Percentiles rank a stretch among this genome's conserved stretches.
Conservation (phyloP, 2,329 filamentous ascomycete species). For the Didymella pomorum region DNA sequence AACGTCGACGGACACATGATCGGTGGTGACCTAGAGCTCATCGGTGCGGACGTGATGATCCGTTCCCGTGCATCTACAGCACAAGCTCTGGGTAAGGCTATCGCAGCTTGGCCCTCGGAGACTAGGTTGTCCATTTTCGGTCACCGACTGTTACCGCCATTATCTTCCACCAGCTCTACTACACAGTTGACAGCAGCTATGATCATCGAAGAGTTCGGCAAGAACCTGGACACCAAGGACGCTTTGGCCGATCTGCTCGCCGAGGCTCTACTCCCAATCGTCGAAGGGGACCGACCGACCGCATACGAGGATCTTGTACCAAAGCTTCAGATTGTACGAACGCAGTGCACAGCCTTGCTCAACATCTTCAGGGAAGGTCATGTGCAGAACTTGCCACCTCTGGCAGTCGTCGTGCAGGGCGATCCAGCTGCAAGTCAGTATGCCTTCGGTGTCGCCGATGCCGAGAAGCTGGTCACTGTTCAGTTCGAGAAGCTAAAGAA, state of each 20-base stretch:
- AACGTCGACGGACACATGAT: conserved; percentile 99
- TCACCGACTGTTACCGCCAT: conserved; percentile 68
- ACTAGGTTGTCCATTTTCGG: conserved; percentile 70
- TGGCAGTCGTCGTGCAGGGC: conserved; percentile 93
- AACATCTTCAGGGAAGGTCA: conserved; percentile 82
- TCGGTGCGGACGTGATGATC: conserved; percentile 87
- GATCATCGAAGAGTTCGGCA: conserved; percentile 88
- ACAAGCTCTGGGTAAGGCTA: conserved; percentile 82
- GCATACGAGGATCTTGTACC: conserved; percentile 91
- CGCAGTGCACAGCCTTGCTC: conserved; percentile 88
- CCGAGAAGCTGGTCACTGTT: conserved; percentile 83
- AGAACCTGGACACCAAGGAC: conserved; percentile 55
- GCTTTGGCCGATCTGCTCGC: conserved; percentile 67
- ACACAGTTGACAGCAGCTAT: conserved; percentile 85
- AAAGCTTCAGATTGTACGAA: conserved; percentile 86
- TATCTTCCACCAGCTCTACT: conserved; percentile 79
- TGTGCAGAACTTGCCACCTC: conserved; percentile 71
- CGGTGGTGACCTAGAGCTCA: conserved; percentile 93
- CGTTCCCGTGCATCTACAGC: conserved; percentile 89
- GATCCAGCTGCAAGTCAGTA: conserved; percentile 90
- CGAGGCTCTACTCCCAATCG: conserved; percentile 73
- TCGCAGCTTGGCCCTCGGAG: conserved; percentile 75
- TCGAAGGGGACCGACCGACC: conserved; percentile 80
- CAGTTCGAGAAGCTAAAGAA: conserved; percentile 92
- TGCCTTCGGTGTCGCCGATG: conserved; percentile 87